A percentile compares a stretch with the other conserved stretches of the same genome.
phyloP scores from a whole-genome alignment of 1,284 basidiomycete genomes.

The Uromyces viciae-fabae region DNA sequence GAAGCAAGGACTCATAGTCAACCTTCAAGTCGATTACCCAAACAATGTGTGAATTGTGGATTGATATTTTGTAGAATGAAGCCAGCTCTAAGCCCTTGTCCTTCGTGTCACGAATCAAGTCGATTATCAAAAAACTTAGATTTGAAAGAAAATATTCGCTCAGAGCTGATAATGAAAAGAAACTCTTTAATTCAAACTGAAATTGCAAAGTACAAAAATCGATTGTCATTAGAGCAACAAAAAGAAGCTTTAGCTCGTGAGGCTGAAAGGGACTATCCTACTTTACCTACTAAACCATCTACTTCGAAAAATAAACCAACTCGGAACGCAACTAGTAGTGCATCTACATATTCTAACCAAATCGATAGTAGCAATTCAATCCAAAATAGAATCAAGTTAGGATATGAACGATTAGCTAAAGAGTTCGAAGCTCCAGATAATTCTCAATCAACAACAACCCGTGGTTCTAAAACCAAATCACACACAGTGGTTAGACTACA shows the following conservation, averaged over 20 bases:
- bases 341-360: conserved; percentile 13
- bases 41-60: conserved; percentile 13
- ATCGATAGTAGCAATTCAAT: background rate
- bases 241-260: conserved; percentile 10
- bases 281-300: background rate
- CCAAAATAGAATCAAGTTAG: background rate
- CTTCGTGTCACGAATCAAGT: background rate
- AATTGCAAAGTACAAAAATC: conserved; percentile 18
- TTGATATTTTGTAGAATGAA: conserved; percentile 24
- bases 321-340: background rate
- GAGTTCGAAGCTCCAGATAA: background rate
- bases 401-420: conserved; percentile 20
- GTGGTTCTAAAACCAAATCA: background rate
- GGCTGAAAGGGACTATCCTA: conserved; percentile 24
- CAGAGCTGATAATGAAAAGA: background rate
- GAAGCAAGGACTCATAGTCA: conserved; percentile 1
- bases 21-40: conserved; percentile 22
- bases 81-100: conserved; percentile 11
- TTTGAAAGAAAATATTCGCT: background rate
- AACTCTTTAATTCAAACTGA: background rate
- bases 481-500: conserved; percentile 5
- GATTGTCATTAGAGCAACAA: conserved; percentile 6
- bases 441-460: background rate
- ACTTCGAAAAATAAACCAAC: background rate
- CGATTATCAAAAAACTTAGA: background rate